phyloP scores from a whole-genome alignment of 371 early-diverging fungal species.

The Haplosporangium sp. region DNA sequence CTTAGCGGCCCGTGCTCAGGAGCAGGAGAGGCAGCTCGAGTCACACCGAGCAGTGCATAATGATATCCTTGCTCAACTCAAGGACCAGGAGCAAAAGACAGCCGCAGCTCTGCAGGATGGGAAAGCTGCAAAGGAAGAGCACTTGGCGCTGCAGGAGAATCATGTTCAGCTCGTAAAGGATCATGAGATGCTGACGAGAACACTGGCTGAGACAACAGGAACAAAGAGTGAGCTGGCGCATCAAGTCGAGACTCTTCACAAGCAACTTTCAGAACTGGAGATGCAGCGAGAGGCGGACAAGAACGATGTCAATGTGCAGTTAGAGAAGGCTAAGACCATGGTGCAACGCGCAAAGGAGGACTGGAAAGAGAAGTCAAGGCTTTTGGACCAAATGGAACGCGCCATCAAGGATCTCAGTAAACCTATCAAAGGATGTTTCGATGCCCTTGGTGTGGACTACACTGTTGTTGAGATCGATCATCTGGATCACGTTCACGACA shows the following conservation, averaged over 20 bases:
- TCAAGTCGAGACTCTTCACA: conserved; percentile 23
- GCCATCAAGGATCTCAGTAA: conserved; percentile 21
- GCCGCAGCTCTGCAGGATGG: conserved; percentile 14
- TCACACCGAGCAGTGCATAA: conserved; percentile 45
- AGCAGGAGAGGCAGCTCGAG: conserved; percentile 44
- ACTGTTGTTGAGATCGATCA: conserved; percentile 5
- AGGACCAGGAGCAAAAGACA: conserved; percentile 42
- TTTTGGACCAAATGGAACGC: conserved; percentile 35
- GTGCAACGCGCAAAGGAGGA: conserved; percentile 63
- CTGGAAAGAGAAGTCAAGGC: conserved; percentile 57
- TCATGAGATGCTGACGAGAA: conserved; percentile 7
- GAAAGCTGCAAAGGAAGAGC: conserved; percentile 19
- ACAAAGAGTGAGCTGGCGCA: conserved; percentile 34
- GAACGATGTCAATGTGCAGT: conserved; percentile 57
- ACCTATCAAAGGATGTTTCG: conserved; percentile 30
- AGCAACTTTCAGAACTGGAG: conserved; percentile 42
- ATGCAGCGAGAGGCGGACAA: conserved; percentile 47
- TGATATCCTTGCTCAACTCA: conserved; percentile 42
- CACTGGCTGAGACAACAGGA: conserved; percentile 8
- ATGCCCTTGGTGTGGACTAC: conserved; percentile 9
- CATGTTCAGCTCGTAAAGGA: conserved; percentile 56
- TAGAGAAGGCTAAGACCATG: conserved; percentile 65
- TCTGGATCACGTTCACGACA: conserved; percentile 24
- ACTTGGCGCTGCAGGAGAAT: conserved; percentile 32
- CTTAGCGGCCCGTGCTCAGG: conserved; percentile 26